These are phyloP conservation scores for Ophiostoma angusticollis DNA, from an alignment of 2,329 filamentous ascomycete species.

Conservation along the genomic window DNA sequence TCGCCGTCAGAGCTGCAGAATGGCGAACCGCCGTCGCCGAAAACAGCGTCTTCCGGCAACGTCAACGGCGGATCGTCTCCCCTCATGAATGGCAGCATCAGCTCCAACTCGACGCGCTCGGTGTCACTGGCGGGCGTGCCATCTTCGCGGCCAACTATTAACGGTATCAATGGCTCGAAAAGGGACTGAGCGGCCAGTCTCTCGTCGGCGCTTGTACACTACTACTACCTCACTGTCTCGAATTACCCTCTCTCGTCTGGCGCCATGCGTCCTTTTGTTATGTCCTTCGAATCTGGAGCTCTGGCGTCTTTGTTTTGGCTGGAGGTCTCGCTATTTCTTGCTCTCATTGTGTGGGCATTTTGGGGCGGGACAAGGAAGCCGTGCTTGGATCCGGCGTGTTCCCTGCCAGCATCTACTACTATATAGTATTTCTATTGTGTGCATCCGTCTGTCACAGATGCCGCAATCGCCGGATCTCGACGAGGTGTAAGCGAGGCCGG, in stretches of 20 bases:
- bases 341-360: neutral
- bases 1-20: conserved; percentile 31
- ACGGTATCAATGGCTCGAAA: conserved; percentile 17
- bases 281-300: too few relatives aligned
- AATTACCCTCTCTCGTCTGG: neutral
- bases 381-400: too few relatives aligned
- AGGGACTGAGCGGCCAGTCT: neutral
- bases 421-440: too few relatives aligned
- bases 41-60: neutral
- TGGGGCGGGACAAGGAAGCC: neutral
- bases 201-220: neutral
- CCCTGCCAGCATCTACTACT: too few relatives aligned
- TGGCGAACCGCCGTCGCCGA: conserved; percentile 23
- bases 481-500: too few relatives aligned
- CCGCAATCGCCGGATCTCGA: too few relatives aligned
- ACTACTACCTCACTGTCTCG: neutral
- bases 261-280: neutral
- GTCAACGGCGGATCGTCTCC: neutral
- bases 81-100: neutral
- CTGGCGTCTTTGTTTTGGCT: too few relatives aligned
- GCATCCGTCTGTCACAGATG: too few relatives aligned
- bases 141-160: conserved; percentile 7
- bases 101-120: neutral
- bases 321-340: neutral
- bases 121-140: neutral